A percentile compares a stretch with the other conserved stretches of the same genome.
phyloP scores from a whole-genome alignment of 2,329 filamentous ascomycete genomes.

The Hysterium pulicare region DNA sequence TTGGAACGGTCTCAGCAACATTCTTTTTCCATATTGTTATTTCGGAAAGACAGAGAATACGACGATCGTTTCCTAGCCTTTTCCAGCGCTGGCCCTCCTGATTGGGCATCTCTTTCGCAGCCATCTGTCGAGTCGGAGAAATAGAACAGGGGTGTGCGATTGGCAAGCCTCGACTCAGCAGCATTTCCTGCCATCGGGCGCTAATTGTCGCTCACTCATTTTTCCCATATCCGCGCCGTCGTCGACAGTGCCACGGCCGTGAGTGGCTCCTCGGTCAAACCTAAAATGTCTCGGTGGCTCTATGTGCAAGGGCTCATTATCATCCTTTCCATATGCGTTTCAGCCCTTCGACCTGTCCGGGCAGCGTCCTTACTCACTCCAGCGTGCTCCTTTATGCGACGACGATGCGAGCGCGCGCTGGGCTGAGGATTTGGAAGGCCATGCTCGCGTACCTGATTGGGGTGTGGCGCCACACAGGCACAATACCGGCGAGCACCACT shows the following conservation, averaged over 20 bases:
- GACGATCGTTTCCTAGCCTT: constrained; percentile 35
- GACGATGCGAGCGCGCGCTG: too few species aligned
- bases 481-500: constrained; percentile 14
- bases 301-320: constrained; percentile 24
- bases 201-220: constrained; percentile 30
- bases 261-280: constrained; percentile 34
- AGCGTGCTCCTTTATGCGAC: constrained; percentile 32
- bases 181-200: constrained; percentile 29
- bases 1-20: constrained; percentile 31
- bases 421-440: constrained; percentile 18
- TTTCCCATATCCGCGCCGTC: constrained; percentile 3
- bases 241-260: constrained; percentile 9
- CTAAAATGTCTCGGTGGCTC: constrained; percentile 33
- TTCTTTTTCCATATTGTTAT: constrained; percentile 32
- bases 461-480: constrained; percentile 8
- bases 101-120: constrained; percentile 30
- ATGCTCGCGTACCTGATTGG: constrained; percentile 33
- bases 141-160: constrained; percentile 27
- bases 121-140: constrained; percentile 31
- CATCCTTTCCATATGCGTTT: constrained; percentile 33
- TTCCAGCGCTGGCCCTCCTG: constrained; percentile 15
- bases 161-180: constrained; percentile 27
- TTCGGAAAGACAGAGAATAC: constrained; percentile 37
- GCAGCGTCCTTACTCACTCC: not conserved
- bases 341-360: constrained; percentile 19